phyloP scores from a whole-genome alignment of 805 yeast genomes.

The Metschnikowia kofuensis region DNA sequence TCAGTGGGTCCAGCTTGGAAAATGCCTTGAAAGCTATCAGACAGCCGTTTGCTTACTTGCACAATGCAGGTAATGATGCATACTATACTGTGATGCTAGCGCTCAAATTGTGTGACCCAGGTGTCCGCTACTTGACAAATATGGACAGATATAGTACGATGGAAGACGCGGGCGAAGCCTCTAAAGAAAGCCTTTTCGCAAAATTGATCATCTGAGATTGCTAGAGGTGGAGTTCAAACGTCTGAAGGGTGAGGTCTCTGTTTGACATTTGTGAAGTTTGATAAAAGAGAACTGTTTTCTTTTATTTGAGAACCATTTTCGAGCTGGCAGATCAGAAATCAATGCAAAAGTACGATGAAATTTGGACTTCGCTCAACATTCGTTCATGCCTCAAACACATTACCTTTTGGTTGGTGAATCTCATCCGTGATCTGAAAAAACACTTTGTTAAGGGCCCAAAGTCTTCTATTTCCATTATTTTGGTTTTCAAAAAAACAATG shows the following conservation, averaged over 20 bases:
- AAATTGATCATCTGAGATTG: not conserved
- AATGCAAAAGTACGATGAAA: no score
- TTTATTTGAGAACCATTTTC: no score
- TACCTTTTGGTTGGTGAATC: no score
- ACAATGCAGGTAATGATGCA: constrained; percentile 29
- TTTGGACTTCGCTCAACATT: no score
- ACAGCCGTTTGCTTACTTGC: constrained; percentile 22
- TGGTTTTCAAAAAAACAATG: no score
- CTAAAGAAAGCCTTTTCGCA: not conserved
- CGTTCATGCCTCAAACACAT: no score
- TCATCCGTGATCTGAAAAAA: no score
- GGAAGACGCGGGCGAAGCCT: not conserved
- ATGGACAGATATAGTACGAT: not conserved
- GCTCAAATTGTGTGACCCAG: constrained; percentile 23
- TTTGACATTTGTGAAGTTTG: no score
- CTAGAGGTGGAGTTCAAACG: not conserved
- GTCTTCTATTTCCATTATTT: no score
- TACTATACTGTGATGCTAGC: constrained; percentile 27
- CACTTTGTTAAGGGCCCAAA: no score
- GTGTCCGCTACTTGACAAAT: constrained; percentile 3
- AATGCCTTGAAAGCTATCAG: constrained; percentile 17
- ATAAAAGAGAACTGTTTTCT: no score
- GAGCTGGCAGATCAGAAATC: no score
- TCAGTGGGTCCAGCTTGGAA: constrained; percentile 20
- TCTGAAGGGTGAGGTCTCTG: not conserved